phyloP scores from a whole-genome alignment of 2,329 filamentous ascomycete species.

The Mycosphaerella sp. region DNA sequence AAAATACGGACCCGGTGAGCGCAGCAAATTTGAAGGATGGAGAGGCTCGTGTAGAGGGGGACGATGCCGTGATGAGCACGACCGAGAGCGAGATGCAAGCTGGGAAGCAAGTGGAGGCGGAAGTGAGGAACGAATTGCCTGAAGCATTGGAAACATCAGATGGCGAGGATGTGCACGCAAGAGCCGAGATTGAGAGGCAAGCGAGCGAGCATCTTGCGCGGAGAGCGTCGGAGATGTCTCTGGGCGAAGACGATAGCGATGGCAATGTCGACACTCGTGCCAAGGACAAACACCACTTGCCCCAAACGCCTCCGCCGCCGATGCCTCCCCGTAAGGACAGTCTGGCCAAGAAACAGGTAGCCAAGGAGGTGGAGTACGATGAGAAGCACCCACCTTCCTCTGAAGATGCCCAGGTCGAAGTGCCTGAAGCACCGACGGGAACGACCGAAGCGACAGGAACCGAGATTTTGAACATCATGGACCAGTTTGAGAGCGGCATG shows the following conservation, averaged over 20 bases:
- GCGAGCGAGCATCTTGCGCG: slow-evolving; percentile 30
- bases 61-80: slow-evolving; percentile 2
- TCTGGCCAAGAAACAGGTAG: slow-evolving; percentile 6
- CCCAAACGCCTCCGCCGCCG: slow-evolving; percentile 28
- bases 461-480: slow-evolving; percentile 97
- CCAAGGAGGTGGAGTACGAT: slow-evolving; percentile 23
- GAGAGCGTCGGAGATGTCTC: slow-evolving; percentile 26
- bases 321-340: slow-evolving; percentile 30
- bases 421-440: slow-evolving; percentile 46
- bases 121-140: neutral
- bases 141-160: neutral
- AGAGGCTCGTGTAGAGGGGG: neutral
- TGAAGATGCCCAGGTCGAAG: slow-evolving; percentile 24
- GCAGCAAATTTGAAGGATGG: neutral
- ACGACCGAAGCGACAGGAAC: slow-evolving; percentile 43
- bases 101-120: neutral
- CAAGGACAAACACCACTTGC: slow-evolving; percentile 20
- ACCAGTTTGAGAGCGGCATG: slow-evolving; percentile 75
- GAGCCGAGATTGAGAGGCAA: slow-evolving; percentile 25
- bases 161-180: slow-evolving; percentile 12
- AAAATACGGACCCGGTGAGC: slow-evolving; percentile 9
- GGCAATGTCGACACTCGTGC: neutral
- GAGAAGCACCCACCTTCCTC: slow-evolving; percentile 27
- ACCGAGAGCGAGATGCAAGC: slow-evolving; percentile 2
- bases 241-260: slow-evolving; percentile 2